phyloP scores from a whole-genome alignment of 140 eudicot species.

The Ambrosia hybrid region DNA sequence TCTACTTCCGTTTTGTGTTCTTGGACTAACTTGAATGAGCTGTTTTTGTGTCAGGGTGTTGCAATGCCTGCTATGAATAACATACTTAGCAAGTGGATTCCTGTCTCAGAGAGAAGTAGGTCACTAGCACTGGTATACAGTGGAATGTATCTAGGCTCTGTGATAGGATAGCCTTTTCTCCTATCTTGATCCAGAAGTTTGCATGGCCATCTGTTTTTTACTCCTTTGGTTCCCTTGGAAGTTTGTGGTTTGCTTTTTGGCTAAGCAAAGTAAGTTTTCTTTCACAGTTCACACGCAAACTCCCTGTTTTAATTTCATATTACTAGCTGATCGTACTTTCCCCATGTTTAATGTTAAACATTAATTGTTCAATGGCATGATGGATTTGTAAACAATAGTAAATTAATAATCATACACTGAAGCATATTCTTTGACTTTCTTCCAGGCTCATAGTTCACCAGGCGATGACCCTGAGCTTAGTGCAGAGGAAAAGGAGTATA shows the following conservation, averaged over 20 bases:
- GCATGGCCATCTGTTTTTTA: conserved; percentile 95
- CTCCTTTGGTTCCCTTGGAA: conserved; percentile 93
- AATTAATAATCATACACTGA: too few species aligned
- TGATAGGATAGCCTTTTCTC: conserved; percentile 71
- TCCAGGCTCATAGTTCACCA: conserved; percentile 93
- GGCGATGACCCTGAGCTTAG: conserved; percentile 70
- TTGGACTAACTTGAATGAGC: conserved; percentile 15
- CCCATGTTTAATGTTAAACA: not conserved
- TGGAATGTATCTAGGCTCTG: conserved; percentile 98
- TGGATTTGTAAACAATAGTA: not conserved
- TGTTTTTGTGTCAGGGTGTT: conserved; percentile 63
- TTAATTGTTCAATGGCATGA: not conserved
- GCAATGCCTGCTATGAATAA: conserved; percentile 99
- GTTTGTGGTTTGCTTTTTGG: conserved; percentile 89
- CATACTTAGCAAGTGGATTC: conserved; percentile 85
- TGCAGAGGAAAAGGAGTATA: conserved; percentile 58
- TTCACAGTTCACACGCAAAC: too few species aligned
- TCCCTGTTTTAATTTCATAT: too few species aligned
- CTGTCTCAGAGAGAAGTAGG: conserved; percentile 96
- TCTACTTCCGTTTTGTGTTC: not conserved
- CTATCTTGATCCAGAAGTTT: conserved; percentile 19
- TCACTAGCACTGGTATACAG: conserved; percentile 89
- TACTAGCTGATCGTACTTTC: not conserved
- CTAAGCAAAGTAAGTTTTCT: conserved; percentile 57
- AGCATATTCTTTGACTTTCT: conserved; percentile 1